Percentiles rank a stretch among this genome's conserved stretches.
These are phyloP conservation scores for Lagenaria siceraria DNA, from an alignment of 306 rosid genomes.

Conservation along the genomic window DNA sequence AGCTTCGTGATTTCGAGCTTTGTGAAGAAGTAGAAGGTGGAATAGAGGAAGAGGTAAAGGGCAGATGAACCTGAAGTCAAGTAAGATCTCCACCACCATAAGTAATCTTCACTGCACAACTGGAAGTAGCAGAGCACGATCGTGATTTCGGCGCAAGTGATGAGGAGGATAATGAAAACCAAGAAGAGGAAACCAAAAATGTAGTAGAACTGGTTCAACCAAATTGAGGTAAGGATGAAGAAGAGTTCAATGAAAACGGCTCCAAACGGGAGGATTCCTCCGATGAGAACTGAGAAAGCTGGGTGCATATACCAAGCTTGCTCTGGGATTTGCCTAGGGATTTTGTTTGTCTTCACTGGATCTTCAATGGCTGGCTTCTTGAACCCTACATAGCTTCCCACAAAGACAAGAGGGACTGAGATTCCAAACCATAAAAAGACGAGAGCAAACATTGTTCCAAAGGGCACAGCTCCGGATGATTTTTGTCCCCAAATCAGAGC, in stretches of 20 bases:
- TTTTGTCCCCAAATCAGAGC: conserved; percentile 92
- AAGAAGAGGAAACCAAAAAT: conserved; percentile 95
- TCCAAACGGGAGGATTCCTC: conserved; percentile 97
- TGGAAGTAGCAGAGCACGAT: conserved; percentile 97
- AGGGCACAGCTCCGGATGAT: conserved; percentile 98
- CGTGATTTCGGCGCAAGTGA: conserved; percentile 94
- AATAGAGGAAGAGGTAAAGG: conserved; percentile 84
- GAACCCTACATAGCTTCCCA: conserved; percentile 87
- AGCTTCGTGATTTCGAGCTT: conserved; percentile 96
- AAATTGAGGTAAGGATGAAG: conserved; percentile 96
- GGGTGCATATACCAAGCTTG: conserved; percentile 99
- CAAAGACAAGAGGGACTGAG: conserved; percentile 92
- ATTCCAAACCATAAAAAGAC: conserved; percentile 94
- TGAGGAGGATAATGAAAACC: conserved; percentile 74
- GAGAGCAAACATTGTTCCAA: conserved; percentile 95
- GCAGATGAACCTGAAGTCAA: conserved; percentile 93
- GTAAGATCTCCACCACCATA: conserved; percentile 99
- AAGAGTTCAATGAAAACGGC: conserved; percentile 97
- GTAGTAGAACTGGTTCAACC: conserved; percentile 99
- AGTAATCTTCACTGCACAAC: conserved; percentile 93
- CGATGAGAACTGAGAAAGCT: conserved; percentile 64
- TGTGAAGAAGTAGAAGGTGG: conserved; percentile 96
- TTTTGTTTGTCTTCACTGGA: conserved; percentile 95
- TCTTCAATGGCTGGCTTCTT: conserved; percentile 92
- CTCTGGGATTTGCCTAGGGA: conserved; percentile 97